These are phyloP conservation scores for Aureobasidium sp. DNA, from an alignment of 2,329 filamentous ascomycete genomes.

Conservation along the genomic window DNA sequence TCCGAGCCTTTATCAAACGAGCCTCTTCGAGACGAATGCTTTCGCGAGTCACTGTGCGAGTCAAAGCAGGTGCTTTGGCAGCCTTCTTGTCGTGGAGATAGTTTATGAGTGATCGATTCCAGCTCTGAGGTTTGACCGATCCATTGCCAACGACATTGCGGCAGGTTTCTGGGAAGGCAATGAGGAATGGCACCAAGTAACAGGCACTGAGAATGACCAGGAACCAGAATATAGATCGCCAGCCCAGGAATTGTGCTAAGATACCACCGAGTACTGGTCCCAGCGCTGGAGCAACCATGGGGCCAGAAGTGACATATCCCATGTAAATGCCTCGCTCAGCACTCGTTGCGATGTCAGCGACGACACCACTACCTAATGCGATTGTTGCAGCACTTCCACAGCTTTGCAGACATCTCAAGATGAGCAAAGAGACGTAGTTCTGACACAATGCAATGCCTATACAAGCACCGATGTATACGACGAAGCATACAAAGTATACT, in stretches of 20 bases:
- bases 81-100: conserved; percentile 17
- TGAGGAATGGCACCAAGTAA: conserved; percentile 21
- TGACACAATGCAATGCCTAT: conserved; percentile 32
- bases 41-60: conserved; percentile 19
- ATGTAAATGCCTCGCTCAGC: conserved; percentile 28
- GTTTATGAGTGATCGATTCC: conserved; percentile 23
- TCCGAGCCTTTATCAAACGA: conserved; percentile 22
- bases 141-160: conserved; percentile 34
- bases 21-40: conserved; percentile 18
- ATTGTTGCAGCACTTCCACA: conserved; percentile 33
- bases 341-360: conserved; percentile 28
- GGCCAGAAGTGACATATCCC: conserved; percentile 23
- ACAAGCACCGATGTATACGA: conserved; percentile 34
- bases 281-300: conserved; percentile 18
- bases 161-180: conserved; percentile 30
- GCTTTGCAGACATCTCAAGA: conserved; percentile 33
- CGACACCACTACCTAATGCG: conserved; percentile 26
- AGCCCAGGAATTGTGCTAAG: conserved; percentile 26
- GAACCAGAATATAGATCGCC: conserved; percentile 36
- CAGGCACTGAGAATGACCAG: conserved; percentile 31
- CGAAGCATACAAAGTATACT: conserved; percentile 40
- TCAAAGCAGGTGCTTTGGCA: conserved; percentile 15
- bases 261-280: conserved; percentile 24
- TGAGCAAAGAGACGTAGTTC: conserved; percentile 28
- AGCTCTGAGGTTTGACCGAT: conserved; percentile 20